Evolutionary conservation across 305 asterid genomes (phyloP).

Genomic region (Fraxinus albicans): DNA sequence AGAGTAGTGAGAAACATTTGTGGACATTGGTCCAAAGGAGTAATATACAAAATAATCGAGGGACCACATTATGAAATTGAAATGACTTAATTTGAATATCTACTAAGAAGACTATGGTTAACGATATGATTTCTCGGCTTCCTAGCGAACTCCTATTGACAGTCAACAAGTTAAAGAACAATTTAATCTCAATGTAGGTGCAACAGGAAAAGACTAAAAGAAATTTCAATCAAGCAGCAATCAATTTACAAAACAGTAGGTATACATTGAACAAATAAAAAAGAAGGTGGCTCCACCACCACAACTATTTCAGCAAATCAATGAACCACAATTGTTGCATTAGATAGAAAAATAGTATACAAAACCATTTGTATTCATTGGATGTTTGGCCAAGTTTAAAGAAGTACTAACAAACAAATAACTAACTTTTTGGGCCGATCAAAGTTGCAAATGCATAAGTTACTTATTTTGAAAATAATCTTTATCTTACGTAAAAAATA

Average conservation of each 20-base stretch:
- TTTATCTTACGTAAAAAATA: not conserved
- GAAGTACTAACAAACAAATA: not conserved
- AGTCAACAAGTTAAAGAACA: not conserved
- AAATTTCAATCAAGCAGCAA: not conserved
- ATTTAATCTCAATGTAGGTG: not conserved
- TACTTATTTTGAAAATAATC: not conserved
- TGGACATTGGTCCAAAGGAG: not conserved
- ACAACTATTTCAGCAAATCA: not conserved
- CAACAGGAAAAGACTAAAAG: not conserved
- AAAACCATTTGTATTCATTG: not conserved
- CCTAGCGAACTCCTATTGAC: not conserved
- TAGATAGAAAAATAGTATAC: not conserved
- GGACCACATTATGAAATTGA: not conserved
- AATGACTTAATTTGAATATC: not conserved
- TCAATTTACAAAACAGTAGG: not conserved
- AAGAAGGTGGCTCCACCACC: not conserved
- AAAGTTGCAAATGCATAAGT: not conserved
- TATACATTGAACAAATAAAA: not conserved
- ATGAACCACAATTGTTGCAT: not conserved
- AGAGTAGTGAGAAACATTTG: not conserved
- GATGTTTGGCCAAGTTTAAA: not conserved
- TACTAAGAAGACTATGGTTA: not conserved
- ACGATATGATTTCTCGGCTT: not conserved
- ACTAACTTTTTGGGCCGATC: not conserved
- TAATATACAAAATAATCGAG: not conserved